These are phyloP conservation scores for Lichtheimia ornata DNA, from an alignment of 371 early-diverging fungal species.

Conservation along the genomic window DNA sequence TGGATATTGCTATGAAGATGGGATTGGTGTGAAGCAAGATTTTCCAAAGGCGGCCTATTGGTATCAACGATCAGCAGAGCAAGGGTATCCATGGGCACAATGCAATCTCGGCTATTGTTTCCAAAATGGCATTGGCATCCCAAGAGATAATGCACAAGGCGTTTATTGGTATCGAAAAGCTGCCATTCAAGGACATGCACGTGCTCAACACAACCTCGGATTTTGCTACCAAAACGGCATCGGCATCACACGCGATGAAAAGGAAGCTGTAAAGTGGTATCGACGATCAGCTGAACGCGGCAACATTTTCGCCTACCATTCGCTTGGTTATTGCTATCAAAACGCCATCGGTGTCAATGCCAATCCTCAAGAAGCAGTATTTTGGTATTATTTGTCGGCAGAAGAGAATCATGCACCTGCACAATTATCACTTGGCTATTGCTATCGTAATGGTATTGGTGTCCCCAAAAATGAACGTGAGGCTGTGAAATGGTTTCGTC, in stretches of 20 bases:
- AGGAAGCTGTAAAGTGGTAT: constrained; percentile 73
- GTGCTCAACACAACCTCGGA: constrained; percentile 87
- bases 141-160: constrained; percentile 62
- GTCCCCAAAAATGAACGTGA: constrained; percentile 64
- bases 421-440: constrained; percentile 84
- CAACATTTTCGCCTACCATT: constrained; percentile 80
- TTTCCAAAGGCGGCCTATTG: constrained; percentile 49
- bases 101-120: constrained; percentile 68
- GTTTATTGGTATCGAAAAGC: constrained; percentile 61
- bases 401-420: constrained; percentile 68
- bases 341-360: constrained; percentile 81
- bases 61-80: constrained; percentile 74
- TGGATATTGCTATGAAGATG: constrained; percentile 81
- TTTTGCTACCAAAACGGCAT: constrained; percentile 86
- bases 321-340: constrained; percentile 86
- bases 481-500: constrained; percentile 71
- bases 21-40: constrained; percentile 67
- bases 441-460: constrained; percentile 76
- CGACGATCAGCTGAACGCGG: constrained; percentile 74
- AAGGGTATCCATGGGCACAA: constrained; percentile 56
- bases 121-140: constrained; percentile 82
- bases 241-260: constrained; percentile 65
- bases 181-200: constrained; percentile 34
- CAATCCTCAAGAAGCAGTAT: constrained; percentile 67
- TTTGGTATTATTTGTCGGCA: constrained; percentile 68